Conservation (phyloP, 2,329 filamentous ascomycete genomes). For the Aspergillus ochraceoroseus region DNA sequence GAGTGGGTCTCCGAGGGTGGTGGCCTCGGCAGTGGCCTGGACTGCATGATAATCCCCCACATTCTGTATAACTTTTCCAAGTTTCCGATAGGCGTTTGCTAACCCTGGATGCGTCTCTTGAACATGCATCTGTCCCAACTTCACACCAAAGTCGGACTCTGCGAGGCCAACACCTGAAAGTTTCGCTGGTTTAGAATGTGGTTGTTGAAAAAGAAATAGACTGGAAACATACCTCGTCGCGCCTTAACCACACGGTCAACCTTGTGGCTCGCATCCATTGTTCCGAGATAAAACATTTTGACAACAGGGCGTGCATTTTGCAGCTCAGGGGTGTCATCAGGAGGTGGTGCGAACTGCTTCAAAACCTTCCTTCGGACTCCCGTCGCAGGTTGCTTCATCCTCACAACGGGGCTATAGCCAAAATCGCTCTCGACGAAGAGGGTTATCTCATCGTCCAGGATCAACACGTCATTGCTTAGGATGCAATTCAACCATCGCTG, state of each 20-base stretch:
- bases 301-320: conserved; percentile 84
- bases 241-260: conserved; percentile 91
- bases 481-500: conserved; percentile 95
- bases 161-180: conserved; percentile 76
- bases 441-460: conserved; percentile 93
- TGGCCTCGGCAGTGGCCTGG: conserved; percentile 93
- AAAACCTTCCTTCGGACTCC: conserved; percentile 90
- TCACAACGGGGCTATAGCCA: conserved; percentile 90
- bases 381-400: conserved; percentile 94
- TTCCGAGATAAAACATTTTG: conserved; percentile 90
- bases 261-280: conserved; percentile 97
- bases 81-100: conserved; percentile 84
- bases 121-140: conserved; percentile 76
- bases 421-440: conserved; percentile 99
- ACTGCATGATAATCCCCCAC: conserved; percentile 94
- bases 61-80: conserved; percentile 88
- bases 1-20: conserved; percentile 86
- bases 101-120: conserved; percentile 89
- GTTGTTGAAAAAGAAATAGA: neutral
- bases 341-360: conserved; percentile 96
- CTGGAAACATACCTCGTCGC: conserved; percentile 64
- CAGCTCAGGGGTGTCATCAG: conserved; percentile 93
- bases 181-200: neutral
- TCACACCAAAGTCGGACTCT: conserved; percentile 89
- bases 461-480: conserved; percentile 84